phyloP scores from a whole-genome alignment of 176 grass and related monocot species.

The Oryza longistaminata region DNA sequence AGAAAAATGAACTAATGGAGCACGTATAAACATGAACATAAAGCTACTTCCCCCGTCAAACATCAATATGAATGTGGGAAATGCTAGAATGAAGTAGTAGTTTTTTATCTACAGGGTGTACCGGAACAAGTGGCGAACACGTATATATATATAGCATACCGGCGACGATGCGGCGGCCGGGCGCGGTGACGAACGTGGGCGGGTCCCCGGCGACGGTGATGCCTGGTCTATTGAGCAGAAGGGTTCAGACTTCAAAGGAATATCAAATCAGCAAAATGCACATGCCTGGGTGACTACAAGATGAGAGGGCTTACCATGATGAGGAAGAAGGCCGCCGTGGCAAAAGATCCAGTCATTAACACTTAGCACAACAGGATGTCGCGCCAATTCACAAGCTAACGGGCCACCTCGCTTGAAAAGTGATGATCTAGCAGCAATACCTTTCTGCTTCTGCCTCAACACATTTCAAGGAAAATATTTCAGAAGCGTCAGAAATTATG shows the following conservation, averaged over 20 bases:
- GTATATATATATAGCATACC: constrained; percentile 29
- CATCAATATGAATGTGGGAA: no score
- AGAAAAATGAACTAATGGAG: background rate
- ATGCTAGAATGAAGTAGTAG: background rate
- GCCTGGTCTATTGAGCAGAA: background rate
- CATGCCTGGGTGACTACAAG: background rate
- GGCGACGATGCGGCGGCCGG: constrained; percentile 83
- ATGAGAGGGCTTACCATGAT: constrained; percentile 65
- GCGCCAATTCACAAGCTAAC: constrained; percentile 78
- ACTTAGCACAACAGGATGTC: constrained; percentile 75
- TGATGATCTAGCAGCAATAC: constrained; percentile 65
- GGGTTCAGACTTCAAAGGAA: background rate
- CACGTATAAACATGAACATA: background rate
- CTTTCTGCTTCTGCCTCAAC: constrained; percentile 76
- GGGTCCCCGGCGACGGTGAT: constrained; percentile 72
- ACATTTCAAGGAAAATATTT: constrained; percentile 55
- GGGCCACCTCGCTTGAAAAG: constrained; percentile 75
- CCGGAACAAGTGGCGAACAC: background rate
- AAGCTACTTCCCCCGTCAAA: no score
- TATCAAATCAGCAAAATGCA: background rate
- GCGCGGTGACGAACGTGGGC: constrained; percentile 72
- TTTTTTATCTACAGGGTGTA: background rate
- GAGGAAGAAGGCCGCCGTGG: constrained; percentile 94
- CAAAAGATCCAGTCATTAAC: constrained; percentile 95
- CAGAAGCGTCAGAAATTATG: constrained; percentile 36